Conservation (phyloP, 2,329 filamentous ascomycete genomes). For the Davidsoniella neocaledoniae region DNA sequence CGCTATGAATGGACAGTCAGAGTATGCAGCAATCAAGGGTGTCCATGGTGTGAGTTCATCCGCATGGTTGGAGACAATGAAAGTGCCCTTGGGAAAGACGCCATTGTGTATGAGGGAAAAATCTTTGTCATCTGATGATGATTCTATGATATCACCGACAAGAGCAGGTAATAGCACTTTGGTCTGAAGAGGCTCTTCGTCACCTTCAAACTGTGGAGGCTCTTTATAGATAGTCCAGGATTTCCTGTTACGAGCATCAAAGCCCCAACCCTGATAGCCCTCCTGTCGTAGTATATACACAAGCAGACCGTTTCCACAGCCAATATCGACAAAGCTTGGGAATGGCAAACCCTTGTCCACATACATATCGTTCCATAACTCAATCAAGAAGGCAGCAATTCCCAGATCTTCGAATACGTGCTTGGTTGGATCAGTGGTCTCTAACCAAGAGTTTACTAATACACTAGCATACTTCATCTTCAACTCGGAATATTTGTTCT, state of each 20-base stretch:
- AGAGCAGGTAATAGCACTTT: constrained; percentile 33
- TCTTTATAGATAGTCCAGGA: constrained; percentile 62
- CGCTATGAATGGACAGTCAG: constrained; percentile 66
- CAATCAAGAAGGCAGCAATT: constrained; percentile 83
- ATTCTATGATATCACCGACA: constrained; percentile 16
- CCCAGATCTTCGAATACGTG: constrained; percentile 90
- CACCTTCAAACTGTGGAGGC: neutral
- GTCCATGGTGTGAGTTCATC: constrained; percentile 96
- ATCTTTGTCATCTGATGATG: constrained; percentile 11
- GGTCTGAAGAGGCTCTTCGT: constrained; percentile 23
- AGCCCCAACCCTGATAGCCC: constrained; percentile 75
- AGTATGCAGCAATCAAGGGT: constrained; percentile 64
- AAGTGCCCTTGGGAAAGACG: constrained; percentile 55
- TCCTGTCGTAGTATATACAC: constrained; percentile 68
- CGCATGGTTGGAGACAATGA: constrained; percentile 93
- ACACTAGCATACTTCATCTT: constrained; percentile 61
- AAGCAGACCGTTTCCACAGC: constrained; percentile 85
- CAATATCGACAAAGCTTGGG: constrained; percentile 87
- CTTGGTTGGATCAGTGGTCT: constrained; percentile 73
- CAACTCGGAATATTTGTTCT: constrained; percentile 65
- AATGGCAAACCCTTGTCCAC: constrained; percentile 29
- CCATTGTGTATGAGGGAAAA: constrained; percentile 33
- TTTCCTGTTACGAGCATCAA: constrained; percentile 73
- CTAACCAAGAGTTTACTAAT: constrained; percentile 64
- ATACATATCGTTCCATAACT: constrained; percentile 83